phyloP scores from a whole-genome alignment of 2,329 filamentous ascomycete genomes.

The Tolypocladium endophyticum region DNA sequence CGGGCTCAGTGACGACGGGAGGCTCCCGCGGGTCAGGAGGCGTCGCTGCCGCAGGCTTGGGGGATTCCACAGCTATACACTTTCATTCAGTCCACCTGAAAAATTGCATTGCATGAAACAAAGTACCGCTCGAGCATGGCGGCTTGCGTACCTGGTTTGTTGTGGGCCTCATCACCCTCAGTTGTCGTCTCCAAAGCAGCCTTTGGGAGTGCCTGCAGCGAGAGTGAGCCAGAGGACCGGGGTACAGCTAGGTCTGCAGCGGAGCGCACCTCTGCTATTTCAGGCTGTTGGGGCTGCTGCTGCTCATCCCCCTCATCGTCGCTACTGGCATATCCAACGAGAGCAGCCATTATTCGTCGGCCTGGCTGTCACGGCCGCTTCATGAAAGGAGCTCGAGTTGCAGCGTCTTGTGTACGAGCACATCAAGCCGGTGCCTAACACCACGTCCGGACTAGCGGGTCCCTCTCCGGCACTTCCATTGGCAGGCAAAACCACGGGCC shows the following conservation, averaged over 20 bases:
- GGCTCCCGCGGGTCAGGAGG: conserved; percentile 1
- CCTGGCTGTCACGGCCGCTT: not conserved
- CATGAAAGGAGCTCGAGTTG: not conserved
- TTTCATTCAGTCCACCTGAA: not conserved
- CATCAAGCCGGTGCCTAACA: not conserved
- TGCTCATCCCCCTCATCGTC: conserved; percentile 34
- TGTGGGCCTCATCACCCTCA: not conserved
- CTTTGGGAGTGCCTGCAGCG: not conserved
- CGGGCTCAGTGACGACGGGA: conserved; percentile 14
- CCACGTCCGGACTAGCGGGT: not conserved
- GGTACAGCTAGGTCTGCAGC: not conserved
- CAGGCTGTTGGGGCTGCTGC: not conserved
- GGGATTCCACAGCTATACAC: not conserved
- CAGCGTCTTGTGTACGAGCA: not conserved
- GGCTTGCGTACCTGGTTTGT: not conserved
- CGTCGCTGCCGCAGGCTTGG: not conserved
- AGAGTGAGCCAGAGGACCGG: not conserved
- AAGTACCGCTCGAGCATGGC: not conserved
- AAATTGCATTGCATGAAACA: not conserved
- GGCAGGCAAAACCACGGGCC: not conserved
- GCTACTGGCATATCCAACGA: conserved; percentile 41
- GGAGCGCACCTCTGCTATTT: not conserved
- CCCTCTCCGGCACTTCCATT: not conserved
- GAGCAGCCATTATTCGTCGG: conserved; percentile 24
- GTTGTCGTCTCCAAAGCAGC: not conserved